These are phyloP conservation scores for Saccharomyces mikatae DNA, from an alignment of 805 yeast species.

Conservation along the genomic window DNA sequence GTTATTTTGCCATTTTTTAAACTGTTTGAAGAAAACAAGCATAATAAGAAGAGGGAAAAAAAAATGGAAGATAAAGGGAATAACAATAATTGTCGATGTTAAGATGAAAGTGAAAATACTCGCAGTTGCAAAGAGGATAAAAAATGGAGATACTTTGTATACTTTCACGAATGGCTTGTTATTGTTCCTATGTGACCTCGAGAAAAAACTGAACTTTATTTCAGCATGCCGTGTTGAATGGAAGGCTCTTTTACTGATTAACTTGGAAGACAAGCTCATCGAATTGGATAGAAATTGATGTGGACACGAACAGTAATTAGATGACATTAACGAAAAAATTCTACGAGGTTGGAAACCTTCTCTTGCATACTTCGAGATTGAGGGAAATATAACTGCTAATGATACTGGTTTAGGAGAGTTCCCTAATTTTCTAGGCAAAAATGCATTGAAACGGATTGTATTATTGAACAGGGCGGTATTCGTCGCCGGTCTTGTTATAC, in stretches of 20 bases:
- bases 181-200: not conserved
- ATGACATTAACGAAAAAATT: not conserved
- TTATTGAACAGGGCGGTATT: not conserved
- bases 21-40: constrained; percentile 17
- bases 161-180: not conserved
- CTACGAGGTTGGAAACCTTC: not conserved
- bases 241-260: not conserved
- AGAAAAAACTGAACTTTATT: not conserved
- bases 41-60: constrained; percentile 20
- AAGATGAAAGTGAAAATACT: constrained; percentile 10
- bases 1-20: constrained; percentile 18
- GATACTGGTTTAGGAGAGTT: not conserved
- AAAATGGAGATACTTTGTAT: not conserved
- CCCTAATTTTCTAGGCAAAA: not conserved
- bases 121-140: constrained; percentile 1
- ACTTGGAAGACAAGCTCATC: not conserved
- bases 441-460: not conserved
- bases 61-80: constrained; percentile 14
- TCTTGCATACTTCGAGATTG: not conserved
- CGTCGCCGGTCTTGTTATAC: not conserved
- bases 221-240: not conserved
- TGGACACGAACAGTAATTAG: not conserved
- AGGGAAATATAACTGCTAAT: not conserved
- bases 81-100: constrained; percentile 2
- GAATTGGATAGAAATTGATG: not conserved